A percentile compares a stretch with the other conserved stretches of the same genome.
These are phyloP conservation scores for Passiflora organensis DNA, from an alignment of 345 rosid genomes.

Conservation along the genomic window DNA sequence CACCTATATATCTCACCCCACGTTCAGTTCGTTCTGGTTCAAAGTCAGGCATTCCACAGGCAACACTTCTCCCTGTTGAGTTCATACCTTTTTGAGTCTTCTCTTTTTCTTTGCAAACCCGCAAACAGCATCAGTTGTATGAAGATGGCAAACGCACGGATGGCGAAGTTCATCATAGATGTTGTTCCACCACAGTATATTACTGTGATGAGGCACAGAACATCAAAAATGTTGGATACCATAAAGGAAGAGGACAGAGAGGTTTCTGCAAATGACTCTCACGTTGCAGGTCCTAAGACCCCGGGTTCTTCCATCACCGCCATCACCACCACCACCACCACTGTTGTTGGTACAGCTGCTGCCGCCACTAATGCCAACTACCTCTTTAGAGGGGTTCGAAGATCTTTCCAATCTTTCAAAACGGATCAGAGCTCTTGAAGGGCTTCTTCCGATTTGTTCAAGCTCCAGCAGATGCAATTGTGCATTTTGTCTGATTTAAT, in stretches of 20 bases:
- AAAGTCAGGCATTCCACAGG: constrained; percentile 6
- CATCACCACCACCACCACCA: constrained; percentile 6
- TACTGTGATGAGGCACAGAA: constrained; percentile 58
- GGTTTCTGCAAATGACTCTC: constrained; percentile 21
- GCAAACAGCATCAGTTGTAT: background rate
- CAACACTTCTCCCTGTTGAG: background rate
- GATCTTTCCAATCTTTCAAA: constrained; percentile 19
- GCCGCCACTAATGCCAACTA: constrained; percentile 3
- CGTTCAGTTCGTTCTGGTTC: constrained; percentile 14
- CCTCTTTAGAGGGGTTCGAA: constrained; percentile 16
- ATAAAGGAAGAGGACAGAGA: constrained; percentile 80
- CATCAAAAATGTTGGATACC: constrained; percentile 65
- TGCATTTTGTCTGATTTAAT: too few species aligned
- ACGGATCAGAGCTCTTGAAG: background rate
- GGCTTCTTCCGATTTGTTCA: background rate
- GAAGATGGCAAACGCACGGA: constrained; percentile 56
- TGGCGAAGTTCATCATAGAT: constrained; percentile 64
- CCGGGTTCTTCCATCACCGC: constrained; percentile 15
- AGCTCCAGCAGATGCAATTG: too few species aligned
- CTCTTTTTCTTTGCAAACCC: constrained; percentile 5
- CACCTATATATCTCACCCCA: constrained; percentile 21
- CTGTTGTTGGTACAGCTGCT: constrained; percentile 10
- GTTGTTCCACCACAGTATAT: constrained; percentile 81
- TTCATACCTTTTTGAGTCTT: background rate
- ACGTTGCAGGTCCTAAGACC: constrained; percentile 18